Evolutionary conservation across 1,139 yeast species (phyloP), one percentile per base, ranked within the genome.

Genomic region (Kodamaea anthophila): DNA sequence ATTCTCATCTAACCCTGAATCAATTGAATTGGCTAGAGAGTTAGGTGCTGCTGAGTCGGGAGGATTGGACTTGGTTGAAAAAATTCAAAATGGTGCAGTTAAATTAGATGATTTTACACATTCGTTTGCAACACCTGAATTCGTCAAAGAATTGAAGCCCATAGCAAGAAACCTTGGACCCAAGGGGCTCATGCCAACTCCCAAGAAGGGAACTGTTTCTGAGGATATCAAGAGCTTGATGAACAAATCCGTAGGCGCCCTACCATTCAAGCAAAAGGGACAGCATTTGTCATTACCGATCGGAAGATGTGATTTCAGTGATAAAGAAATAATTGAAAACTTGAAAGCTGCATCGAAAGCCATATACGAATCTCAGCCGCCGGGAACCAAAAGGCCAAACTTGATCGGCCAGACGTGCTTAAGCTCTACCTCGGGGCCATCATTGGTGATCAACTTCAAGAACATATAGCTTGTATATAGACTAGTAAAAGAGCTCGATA

Each of bases 131-230:
- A 81, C 96, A 2, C 82, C 94, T 2, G 96, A 86, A 29, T 74
- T 86, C 39, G 70, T 73, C 23, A 59, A 72, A 15, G 67, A 71
- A 24, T 65, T 91, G 43, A 71, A 69, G 39, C 65, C 71, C 31
- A 62, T 86, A 20, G 96, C 94, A 16, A 74, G 87, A 49, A 65
- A 71, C 10, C 67, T 93, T 42, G 97, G 98, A 36, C 94, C 96
- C 24, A 77, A 70, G 47, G 95, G 95, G 16, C 69, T 91, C 41
- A 81, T 88, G 85, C 98, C 98, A 29, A 70, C 74, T 28, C 75
- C 74, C 11, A 88, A 87, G 60, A 82, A 78, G 51, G 94, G 95
- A 10, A 88, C 96, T 2, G 93, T 91, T 11, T 67, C 85, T 1
- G 74, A 72, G n/a, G 75, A 85, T 42, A 58, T 85, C 21, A 63